These are phyloP conservation scores for Cladorrhinum sp. DNA, from an alignment of 2,329 filamentous ascomycete genomes.

Conservation along the genomic window DNA sequence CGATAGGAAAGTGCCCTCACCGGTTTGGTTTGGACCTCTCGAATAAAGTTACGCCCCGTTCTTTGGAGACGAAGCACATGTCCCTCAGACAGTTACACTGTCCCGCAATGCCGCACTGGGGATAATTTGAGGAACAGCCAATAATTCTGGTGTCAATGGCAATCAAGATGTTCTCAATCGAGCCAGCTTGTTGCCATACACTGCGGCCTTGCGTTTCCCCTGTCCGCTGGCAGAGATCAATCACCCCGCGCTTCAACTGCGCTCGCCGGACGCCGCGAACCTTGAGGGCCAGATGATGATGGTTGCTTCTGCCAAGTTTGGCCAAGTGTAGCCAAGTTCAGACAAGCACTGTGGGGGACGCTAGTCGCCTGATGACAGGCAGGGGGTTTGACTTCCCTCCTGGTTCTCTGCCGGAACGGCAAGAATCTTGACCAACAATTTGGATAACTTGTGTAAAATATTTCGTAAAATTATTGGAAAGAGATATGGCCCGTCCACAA, in stretches of 20 bases:
- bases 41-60: background rate
- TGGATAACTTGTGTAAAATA: background rate
- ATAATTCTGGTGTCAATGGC: background rate
- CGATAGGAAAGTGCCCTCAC: background rate
- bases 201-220: background rate
- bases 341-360: constrained; percentile 14
- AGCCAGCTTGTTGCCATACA: too few species aligned
- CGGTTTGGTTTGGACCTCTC: background rate
- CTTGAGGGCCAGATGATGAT: background rate
- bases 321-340: constrained; percentile 18
- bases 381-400: background rate
- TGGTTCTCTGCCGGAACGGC: background rate
- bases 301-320: constrained; percentile 6
- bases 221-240: background rate
- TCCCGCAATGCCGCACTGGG: background rate
- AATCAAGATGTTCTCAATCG: background rate
- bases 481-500: background rate
- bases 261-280: background rate
- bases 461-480: background rate
- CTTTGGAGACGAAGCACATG: background rate
- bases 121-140: background rate
- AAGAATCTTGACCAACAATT: background rate
- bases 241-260: background rate
- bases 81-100: background rate
- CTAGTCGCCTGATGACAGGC: background rate